Evolutionary conservation across 257 asterid species (phyloP), one percentile per base, ranked within the genome.

Genomic region (Cruciata laevipes): DNA sequence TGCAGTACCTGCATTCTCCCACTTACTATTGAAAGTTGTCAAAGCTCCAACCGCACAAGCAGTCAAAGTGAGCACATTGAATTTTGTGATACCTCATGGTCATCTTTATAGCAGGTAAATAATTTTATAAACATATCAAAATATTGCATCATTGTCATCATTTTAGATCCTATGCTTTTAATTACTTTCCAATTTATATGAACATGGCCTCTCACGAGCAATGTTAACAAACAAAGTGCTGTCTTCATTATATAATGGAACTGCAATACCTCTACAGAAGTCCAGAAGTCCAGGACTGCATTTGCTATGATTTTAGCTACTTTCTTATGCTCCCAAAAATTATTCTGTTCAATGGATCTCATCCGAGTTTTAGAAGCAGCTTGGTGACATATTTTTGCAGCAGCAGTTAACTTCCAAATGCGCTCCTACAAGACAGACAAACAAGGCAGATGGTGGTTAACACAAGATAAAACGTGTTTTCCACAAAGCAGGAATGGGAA

Each of bases 241-340:
- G 13, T 8, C n/a, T 30, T 27, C 42, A 3, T 16, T 44, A 7
- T 17, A 44, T 65, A 42, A 44, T 6, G 61, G 69, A 63, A 18
- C 35, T 44, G 24, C 40, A 68, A 37, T 81, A 87, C 96, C 96
- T 86, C 86, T 49, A 82, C 83, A 35, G 84, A 84, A 66, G 74
- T 85, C 98, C 99, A 94, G 84, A 91, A 94, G 72, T 83, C 90
- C 84, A 73, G 81, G 78, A 89, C 86, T 73, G 91, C 85, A 77
- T 77, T 86, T 35, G 91, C 92, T 82, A 94, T 73, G 73, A 77
- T 77, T 53, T 78, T 81, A 68, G 98, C 89, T 67, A 84, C 80
- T 69, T 68, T 84, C 85, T 79, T 90, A 21, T 77, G 88, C 72
- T 84, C 86, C 83, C 80, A 65, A 67, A 69, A 67, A 38, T 73